Base-by-base conservation (phyloP, 495 filamentous ascomycete genomes). In the Tuber brumale region DNA sequence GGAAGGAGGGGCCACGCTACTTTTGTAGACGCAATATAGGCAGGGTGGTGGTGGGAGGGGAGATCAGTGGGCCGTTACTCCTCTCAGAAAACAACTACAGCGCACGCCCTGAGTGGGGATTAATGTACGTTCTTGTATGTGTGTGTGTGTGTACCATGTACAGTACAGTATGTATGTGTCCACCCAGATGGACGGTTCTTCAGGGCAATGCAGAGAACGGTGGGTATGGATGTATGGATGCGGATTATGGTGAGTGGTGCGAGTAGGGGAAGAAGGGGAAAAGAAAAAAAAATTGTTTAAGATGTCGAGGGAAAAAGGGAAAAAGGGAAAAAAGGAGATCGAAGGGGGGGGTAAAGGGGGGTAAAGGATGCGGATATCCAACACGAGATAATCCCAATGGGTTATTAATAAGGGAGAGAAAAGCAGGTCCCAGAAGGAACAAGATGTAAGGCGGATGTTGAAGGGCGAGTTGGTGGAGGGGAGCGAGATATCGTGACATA, bases 21-120 rank as follows among this genome's bases (percentile, higher is more conserved):
- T 80, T 77, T 80, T 80, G 77, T 80, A 80, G 78, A 72, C 73
- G 48, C 76, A 66, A 66, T 66, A 66, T 31, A 61, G 51, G n/a
- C n/a, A 16, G 51, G 51, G 51, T 27, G n/a, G 51, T 27, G 51
- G 51, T 57, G 51, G 27, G 72, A 44, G 37, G 69, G 19, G 42
- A 71, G 73, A 80, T 79, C 78, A 73, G 73, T 79, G 73, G 72
- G 76, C 57, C 76, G 77, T 79, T 80, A 73, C 79, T 76, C 71
- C 70, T 66, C 57, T 46, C 74, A 72, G 48, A 74, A 74, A 35
- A 19, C 10, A 61, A 61, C 72, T 80, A 79, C 44, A 73, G 57
- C 73, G 27, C 77, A 80, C 76, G 70, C 69, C 45, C 69, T 76
- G 75, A 31, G 51, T 61, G 31, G 31, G 51, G 51, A 61, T 14